Conservation (phyloP, 805 yeast genomes). For the Monosporozyma solicola region DNA sequence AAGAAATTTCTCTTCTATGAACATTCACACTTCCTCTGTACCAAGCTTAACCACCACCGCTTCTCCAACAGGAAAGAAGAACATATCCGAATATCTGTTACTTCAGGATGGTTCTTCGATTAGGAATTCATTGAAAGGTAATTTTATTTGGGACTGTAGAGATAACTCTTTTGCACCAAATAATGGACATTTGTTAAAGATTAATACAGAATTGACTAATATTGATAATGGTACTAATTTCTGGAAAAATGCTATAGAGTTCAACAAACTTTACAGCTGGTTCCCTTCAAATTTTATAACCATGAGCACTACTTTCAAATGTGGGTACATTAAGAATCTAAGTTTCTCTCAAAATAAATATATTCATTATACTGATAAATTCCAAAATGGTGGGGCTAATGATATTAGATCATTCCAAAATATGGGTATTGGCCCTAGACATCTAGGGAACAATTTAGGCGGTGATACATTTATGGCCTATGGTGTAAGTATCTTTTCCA, state of each 20-base stretch:
- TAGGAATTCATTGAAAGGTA: slow-evolving; percentile 45
- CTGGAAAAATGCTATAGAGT: slow-evolving; percentile 28
- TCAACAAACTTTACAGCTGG: slow-evolving; percentile 20
- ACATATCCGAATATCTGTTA: slow-evolving; percentile 48
- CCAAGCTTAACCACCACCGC: not conserved
- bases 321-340: slow-evolving; percentile 48
- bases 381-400: slow-evolving; percentile 73
- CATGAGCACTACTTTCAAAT: slow-evolving; percentile 38
- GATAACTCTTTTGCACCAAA: slow-evolving; percentile 36
- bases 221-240: slow-evolving; percentile 7
- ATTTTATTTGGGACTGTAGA: slow-evolving; percentile 34
- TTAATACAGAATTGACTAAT: slow-evolving; percentile 35
- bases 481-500: slow-evolving; percentile 50
- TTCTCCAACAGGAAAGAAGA: slow-evolving; percentile 25
- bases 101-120: slow-evolving; percentile 46
- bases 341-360: slow-evolving; percentile 17
- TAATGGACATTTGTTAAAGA: slow-evolving; percentile 35
- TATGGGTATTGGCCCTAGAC: slow-evolving; percentile 60
- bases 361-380: slow-evolving; percentile 63
- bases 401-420: slow-evolving; percentile 62
- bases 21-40: slow-evolving; percentile 13
- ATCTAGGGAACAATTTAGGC: slow-evolving; percentile 49
- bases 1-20: slow-evolving; percentile 28
- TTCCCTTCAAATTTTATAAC: slow-evolving; percentile 31
- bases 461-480: slow-evolving; percentile 53